phyloP scores from a whole-genome alignment of 2,329 filamentous ascomycete species.

The Fusarium pseudoanthophilum region DNA sequence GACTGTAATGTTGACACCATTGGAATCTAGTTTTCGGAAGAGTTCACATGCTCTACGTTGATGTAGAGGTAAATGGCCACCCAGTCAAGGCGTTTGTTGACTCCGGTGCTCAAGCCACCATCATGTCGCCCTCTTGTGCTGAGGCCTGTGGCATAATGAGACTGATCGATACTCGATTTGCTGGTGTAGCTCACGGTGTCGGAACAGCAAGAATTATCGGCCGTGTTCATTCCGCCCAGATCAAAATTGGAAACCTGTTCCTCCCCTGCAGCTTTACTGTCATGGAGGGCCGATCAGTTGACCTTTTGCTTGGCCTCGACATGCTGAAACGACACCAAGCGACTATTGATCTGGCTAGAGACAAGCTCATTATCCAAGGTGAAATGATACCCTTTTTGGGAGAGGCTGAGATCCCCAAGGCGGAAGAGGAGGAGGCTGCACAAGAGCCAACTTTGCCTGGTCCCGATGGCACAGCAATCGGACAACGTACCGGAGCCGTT shows the following conservation, averaged over 20 bases:
- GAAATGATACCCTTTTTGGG: slow-evolving; percentile 90
- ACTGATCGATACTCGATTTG: slow-evolving; percentile 90
- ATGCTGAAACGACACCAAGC: slow-evolving; percentile 98
- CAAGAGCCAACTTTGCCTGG: slow-evolving; percentile 87
- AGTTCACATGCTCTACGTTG: slow-evolving; percentile 96
- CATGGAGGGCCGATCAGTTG: slow-evolving; percentile 98
- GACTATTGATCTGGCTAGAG: slow-evolving; percentile 85
- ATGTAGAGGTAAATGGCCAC: slow-evolving; percentile 92
- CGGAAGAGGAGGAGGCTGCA: slow-evolving; percentile 77
- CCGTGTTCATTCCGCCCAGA: slow-evolving; percentile 93
- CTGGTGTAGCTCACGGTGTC: slow-evolving; percentile 91
- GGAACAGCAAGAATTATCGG: slow-evolving; percentile 95
- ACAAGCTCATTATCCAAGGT: slow-evolving; percentile 87
- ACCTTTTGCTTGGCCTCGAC: slow-evolving; percentile 90
- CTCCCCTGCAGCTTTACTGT: slow-evolving; percentile 97
- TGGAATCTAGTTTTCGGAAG: slow-evolving; percentile 80
- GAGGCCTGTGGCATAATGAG: slow-evolving; percentile 96
- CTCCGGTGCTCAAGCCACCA: slow-evolving; percentile 96
- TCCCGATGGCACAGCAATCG: slow-evolving; percentile 88
- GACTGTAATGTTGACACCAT: slow-evolving; percentile 9
- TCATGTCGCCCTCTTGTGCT: slow-evolving; percentile 96
- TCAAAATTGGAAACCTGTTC: slow-evolving; percentile 89
- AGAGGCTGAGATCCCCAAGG: slow-evolving; percentile 93
- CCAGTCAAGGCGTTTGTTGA: slow-evolving; percentile 97
- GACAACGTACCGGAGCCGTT: slow-evolving; percentile 82